These are phyloP conservation scores for Sonneratia alba DNA, from an alignment of 345 rosid genomes.

Conservation along the genomic window DNA sequence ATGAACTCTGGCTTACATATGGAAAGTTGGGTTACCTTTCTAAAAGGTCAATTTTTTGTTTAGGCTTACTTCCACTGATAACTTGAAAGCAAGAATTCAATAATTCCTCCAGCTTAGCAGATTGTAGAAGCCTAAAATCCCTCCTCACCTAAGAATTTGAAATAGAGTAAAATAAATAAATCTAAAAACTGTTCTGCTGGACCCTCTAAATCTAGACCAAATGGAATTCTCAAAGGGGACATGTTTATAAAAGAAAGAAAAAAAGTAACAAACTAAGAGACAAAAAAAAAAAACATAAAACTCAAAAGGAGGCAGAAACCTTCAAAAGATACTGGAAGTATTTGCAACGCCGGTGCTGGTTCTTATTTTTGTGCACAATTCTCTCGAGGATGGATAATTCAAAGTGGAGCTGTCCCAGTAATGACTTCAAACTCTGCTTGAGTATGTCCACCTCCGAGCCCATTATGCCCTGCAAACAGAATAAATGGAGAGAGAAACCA, in stretches of 20 bases:
- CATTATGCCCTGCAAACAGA: conserved; percentile 12
- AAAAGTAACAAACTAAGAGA: background rate
- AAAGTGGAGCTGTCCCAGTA: conserved; percentile 36
- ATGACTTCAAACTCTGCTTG: conserved; percentile 53
- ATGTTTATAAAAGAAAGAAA: background rate
- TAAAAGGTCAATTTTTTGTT: conserved; percentile 60
- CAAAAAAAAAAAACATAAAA: background rate
- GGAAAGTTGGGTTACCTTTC: conserved; percentile 41
- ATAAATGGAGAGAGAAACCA: background rate
- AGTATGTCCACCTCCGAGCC: conserved; percentile 24
- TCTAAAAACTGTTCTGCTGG: background rate
- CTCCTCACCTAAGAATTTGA: conserved; percentile 58
- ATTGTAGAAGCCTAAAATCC: conserved; percentile 66
- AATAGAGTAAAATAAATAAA: background rate
- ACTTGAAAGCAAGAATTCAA: conserved; percentile 61
- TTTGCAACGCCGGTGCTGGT: conserved; percentile 79
- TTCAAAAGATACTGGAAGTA: conserved; percentile 80
- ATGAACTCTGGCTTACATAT: background rate
- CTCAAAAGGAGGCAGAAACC: conserved; percentile 22
- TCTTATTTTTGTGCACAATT: conserved; percentile 83
- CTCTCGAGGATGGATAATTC: conserved; percentile 66
- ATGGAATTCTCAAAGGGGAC: background rate
- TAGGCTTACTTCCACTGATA: conserved; percentile 45
- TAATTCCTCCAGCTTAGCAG: conserved; percentile 52
- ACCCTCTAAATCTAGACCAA: background rate